Evolutionary conservation across 805 yeast genomes (phyloP).

Genomic region (Scheffersomyces ergatensis): DNA sequence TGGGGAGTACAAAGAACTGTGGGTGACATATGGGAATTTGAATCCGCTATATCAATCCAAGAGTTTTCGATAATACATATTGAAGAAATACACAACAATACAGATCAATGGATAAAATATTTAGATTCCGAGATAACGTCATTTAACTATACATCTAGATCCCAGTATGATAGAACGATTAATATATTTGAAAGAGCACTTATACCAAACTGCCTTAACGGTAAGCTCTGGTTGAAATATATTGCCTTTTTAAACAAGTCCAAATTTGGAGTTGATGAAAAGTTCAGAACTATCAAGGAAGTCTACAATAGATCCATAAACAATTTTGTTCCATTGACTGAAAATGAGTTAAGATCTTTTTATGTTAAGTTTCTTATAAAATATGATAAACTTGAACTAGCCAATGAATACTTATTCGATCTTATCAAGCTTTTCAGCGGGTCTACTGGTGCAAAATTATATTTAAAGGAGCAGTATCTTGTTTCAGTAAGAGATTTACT

Average conservation of each 20-base stretch:
- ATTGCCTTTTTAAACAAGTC: conserved; percentile 46
- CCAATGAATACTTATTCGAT: conserved; percentile 26
- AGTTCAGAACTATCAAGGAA: conserved; percentile 29
- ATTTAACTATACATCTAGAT: conserved; percentile 2
- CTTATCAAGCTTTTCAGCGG: conserved; percentile 23
- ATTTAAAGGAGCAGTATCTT: conserved; percentile 3
- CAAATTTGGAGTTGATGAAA: conserved; percentile 14
- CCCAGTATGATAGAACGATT: conserved; percentile 26
- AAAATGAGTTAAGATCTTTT: conserved; percentile 19
- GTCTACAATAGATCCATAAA: conserved; percentile 53
- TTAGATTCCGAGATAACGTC: conserved; percentile 50
- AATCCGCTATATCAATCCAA: conserved; percentile 57
- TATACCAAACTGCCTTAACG: conserved; percentile 60
- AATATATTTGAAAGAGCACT: conserved; percentile 71
- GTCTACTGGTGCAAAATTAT: background rate
- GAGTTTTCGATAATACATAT: conserved; percentile 47
- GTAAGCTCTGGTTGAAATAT: conserved; percentile 69
- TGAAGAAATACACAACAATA: conserved; percentile 38
- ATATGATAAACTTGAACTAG: conserved; percentile 13
- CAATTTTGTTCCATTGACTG: conserved; percentile 31
- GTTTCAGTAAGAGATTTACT: background rate
- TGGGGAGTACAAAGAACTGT: conserved; percentile 50
- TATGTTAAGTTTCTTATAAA: conserved; percentile 22
- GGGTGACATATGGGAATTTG: conserved; percentile 67
- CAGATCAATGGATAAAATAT: conserved; percentile 61